Conservation (phyloP, 139 green algal species). For the Picochlorum sp. region DNA sequence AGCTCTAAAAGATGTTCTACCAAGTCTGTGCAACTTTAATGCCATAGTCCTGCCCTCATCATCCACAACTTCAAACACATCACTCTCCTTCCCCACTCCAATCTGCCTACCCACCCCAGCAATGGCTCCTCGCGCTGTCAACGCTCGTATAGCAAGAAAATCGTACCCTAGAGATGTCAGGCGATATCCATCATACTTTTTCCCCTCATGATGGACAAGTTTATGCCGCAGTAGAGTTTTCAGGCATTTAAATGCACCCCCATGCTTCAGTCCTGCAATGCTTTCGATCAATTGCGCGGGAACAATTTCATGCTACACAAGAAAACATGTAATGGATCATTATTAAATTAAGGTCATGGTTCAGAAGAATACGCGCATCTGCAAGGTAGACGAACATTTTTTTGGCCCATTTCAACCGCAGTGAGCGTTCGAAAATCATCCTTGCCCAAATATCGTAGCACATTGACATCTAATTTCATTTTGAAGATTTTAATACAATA, state of each 20-base stretch:
- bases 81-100: constrained; percentile 94
- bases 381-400: constrained; percentile 63
- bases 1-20: constrained; percentile 91
- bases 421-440: constrained; percentile 94
- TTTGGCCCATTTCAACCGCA: constrained; percentile 95
- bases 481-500: constrained; percentile 1
- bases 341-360: neutral
- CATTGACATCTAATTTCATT: constrained; percentile 98
- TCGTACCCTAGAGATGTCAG: constrained; percentile 95
- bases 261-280: constrained; percentile 89
- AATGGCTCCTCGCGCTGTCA: constrained; percentile 75
- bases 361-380: neutral
- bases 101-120: constrained; percentile 79
- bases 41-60: constrained; percentile 64
- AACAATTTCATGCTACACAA: constrained; percentile 89
- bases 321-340: neutral
- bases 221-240: constrained; percentile 85
- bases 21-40: constrained; percentile 95
- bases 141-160: constrained; percentile 86
- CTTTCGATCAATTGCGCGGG: constrained; percentile 77
- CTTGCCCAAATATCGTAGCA: constrained; percentile 84
- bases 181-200: constrained; percentile 87
- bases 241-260: constrained; percentile 73
- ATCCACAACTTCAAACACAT: constrained; percentile 78
- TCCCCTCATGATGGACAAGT: constrained; percentile 91